Conservation (phyloP, 148 eudicot species). For the Pouteria glomerata region DNA sequence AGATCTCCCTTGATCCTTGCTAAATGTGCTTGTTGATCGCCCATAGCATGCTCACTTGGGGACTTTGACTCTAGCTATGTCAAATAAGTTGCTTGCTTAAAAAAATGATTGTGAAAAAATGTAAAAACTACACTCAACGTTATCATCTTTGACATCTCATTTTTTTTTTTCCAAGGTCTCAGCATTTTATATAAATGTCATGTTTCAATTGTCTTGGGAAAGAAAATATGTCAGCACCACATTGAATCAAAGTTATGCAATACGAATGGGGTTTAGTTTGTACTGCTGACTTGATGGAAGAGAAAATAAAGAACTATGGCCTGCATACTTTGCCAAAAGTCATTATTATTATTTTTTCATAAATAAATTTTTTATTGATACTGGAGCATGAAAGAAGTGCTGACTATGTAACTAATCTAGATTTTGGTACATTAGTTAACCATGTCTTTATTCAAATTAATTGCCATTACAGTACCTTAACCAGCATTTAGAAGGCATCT, state of each 20-base stretch:
- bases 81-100: background rate
- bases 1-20: no score
- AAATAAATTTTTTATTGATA: no score
- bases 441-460: background rate
- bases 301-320: background rate
- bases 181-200: background rate
- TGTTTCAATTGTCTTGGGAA: background rate
- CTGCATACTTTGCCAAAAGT: background rate
- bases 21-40: no score
- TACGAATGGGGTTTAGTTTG: background rate
- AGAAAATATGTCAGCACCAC: background rate
- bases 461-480: background rate
- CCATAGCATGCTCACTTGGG: no score
- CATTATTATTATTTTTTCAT: background rate
- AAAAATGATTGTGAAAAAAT: background rate
- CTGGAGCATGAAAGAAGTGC: no score
- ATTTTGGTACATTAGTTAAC: background rate
- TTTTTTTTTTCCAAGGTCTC: no score
- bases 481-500: background rate
- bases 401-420: background rate
- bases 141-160: background rate
- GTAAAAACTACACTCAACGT: background rate
- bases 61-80: no score
- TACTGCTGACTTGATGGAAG: background rate
- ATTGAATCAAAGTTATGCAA: background rate